Evolutionary conservation across 441 rosid species (phyloP), one percentile per base, ranked within the genome.

Genomic region (Aleurites moluccanus): DNA sequence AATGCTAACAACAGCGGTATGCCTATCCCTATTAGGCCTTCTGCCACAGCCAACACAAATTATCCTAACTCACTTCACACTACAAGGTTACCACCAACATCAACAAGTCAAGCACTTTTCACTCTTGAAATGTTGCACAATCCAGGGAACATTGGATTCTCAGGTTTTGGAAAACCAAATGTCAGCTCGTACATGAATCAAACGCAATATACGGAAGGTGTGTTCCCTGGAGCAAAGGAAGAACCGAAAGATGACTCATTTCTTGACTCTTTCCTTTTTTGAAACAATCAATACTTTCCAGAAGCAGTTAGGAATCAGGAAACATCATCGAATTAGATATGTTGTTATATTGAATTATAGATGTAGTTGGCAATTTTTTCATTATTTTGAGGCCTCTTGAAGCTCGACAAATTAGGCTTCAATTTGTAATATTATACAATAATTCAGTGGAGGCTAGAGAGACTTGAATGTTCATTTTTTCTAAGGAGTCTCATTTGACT

Each of bases 191-290:
- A 79, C 73, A 85, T 79, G 71, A 69, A 79, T 25, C 89, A 81
- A 38, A 38, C 79, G 18, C 87, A 78, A 68, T 75, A 78, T 25
- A 42, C 75, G 4, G 79, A 80, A 21, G 77, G 70, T 44, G 62
- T 49, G 21, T 79, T 80, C 52, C 75, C 88, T 7, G 74, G 73
- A 59, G 73, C 90, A 23, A 89, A 89, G 84, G 88, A 91, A 63
- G 93, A 91, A 40, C 87, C 88, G 1, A 84, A 83, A 70, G 91
- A 89, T 47, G 87, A 89, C 56, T 13, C 73, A 23, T 85, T 88
- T 81, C 55, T 85, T 2, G 90, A 91, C 20, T 79, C 91, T 0
- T 73, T 89, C 75, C 84, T 85, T 3, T 76, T 72, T 75, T 84
- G 77, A 81, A 82, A 66, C 18, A 28, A 27, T 5, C 40, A 35